These are phyloP conservation scores for Micromonas commoda DNA, from an alignment of 139 green algal genomes.

Conservation along the genomic window DNA sequence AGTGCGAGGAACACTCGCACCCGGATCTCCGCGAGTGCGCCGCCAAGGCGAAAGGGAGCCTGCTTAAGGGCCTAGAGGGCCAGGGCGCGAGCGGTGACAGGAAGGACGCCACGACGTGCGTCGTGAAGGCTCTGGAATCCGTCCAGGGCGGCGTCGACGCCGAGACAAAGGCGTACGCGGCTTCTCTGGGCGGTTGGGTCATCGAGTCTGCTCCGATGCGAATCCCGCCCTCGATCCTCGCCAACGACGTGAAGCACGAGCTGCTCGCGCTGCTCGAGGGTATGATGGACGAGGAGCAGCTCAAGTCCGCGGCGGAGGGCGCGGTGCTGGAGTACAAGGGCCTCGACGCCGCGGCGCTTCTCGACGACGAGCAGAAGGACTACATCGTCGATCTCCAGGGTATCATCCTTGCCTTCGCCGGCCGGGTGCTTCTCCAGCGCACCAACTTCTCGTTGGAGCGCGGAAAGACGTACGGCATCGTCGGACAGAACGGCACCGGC, in stretches of 20 bases:
- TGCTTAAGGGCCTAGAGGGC: slow-evolving; percentile 14
- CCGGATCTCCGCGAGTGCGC: slow-evolving; percentile 26
- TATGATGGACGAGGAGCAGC: neutral
- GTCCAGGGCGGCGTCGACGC: neutral
- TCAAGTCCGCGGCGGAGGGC: neutral
- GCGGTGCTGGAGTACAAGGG: slow-evolving; percentile 20
- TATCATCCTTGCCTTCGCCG: slow-evolving; percentile 35
- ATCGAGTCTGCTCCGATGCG: slow-evolving; percentile 6
- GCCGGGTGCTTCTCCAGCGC: slow-evolving; percentile 28
- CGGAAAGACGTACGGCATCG: slow-evolving; percentile 32
- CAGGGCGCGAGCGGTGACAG: neutral
- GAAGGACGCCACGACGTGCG: neutral
- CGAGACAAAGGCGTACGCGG: neutral
- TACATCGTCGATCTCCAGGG: slow-evolving; percentile 26
- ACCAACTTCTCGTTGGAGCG: slow-evolving; percentile 28
- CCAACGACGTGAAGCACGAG: slow-evolving; percentile 10
- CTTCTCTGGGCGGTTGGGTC: slow-evolving; percentile 8
- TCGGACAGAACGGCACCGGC: slow-evolving; percentile 39
- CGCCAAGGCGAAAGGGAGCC: slow-evolving; percentile 5
- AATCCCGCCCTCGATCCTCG: slow-evolving; percentile 12
- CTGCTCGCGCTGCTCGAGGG: neutral
- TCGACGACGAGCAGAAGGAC: slow-evolving; percentile 1
- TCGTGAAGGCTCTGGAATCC: neutral
- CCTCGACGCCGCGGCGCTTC: neutral
- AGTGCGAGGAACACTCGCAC: slow-evolving; percentile 26